Percentiles rank a stretch among this genome's conserved stretches.
phyloP scores from a whole-genome alignment of 208 protist genomes.

The Leishmania tropica region DNA sequence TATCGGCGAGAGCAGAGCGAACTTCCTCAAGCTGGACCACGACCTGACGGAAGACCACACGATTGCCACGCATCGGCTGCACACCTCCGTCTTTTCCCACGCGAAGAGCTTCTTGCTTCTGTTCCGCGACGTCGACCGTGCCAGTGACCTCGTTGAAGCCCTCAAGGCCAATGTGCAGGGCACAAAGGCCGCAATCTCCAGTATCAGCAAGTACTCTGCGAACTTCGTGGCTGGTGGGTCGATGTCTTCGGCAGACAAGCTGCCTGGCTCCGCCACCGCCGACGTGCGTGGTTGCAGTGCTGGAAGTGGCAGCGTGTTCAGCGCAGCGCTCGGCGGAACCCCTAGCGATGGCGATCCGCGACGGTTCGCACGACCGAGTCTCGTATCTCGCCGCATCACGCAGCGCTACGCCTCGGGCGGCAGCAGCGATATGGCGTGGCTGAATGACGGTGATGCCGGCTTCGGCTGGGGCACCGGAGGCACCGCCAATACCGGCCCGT shows the following conservation, averaged over 20 bases:
- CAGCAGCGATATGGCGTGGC: conserved; percentile 1
- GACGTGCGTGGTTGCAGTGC: background rate
- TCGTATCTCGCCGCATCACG: conserved; percentile 38
- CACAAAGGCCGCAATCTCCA: conserved; percentile 81
- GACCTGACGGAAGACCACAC: conserved; percentile 74
- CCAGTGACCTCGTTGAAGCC: conserved; percentile 70
- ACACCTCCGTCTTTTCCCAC: conserved; percentile 74
- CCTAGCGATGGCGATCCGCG: conserved; percentile 24
- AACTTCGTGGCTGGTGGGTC: conserved; percentile 23
- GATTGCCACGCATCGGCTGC: conserved; percentile 64
- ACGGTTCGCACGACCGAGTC: conserved; percentile 31
- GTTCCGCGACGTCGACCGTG: conserved; percentile 80
- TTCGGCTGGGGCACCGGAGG: background rate
- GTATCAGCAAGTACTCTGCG: conserved; percentile 73
- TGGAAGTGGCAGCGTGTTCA: conserved; percentile 19
- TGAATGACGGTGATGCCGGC: background rate
- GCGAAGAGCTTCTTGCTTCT: conserved; percentile 79
- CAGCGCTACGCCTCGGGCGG: conserved; percentile 13
- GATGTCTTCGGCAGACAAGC: background rate
- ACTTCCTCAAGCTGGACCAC: conserved; percentile 78
- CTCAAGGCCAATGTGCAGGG: conserved; percentile 86
- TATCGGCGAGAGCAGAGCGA: conserved; percentile 56
- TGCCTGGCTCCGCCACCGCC: background rate
- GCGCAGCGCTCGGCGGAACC: conserved; percentile 16
- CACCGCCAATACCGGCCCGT: background rate